phyloP scores from a whole-genome alignment of 169 alveolate species.

The Perkinsus marinus region DNA sequence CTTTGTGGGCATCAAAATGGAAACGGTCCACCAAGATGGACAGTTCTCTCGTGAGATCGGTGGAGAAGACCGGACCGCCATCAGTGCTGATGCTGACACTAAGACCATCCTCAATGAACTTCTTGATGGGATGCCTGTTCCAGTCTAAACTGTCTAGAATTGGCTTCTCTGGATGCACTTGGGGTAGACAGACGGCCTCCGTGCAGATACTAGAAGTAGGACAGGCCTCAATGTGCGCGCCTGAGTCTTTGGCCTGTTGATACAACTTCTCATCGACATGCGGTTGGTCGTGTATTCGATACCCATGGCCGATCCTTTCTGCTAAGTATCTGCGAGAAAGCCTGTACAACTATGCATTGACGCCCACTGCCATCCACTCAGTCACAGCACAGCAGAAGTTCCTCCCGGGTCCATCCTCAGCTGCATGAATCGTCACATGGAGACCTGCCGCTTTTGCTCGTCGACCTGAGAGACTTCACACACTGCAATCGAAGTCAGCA shows the following conservation, averaged over 20 bases:
- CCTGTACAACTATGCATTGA: background rate
- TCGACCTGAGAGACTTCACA: background rate
- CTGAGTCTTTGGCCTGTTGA: background rate
- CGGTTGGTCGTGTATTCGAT: background rate
- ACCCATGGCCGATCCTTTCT: background rate
- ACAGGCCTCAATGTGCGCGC: background rate
- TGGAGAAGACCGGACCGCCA: background rate
- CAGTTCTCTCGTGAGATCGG: background rate
- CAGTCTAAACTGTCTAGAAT: background rate
- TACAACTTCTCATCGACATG: background rate
- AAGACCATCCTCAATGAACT: background rate
- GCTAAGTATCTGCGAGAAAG: background rate
- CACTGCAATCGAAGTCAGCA: background rate
- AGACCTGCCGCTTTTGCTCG: background rate
- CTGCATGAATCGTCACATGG: background rate
- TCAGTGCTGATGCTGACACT: background rate
- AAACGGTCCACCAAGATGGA: background rate
- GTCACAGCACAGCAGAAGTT: background rate
- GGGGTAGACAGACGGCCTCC: background rate
- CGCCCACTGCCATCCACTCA: background rate
- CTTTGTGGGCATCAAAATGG: background rate
- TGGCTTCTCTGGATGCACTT: background rate
- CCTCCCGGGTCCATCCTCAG: background rate
- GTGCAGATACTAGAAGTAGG: background rate
- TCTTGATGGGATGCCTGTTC: background rate